A percentile compares a stretch with the other conserved stretches of the same genome.
These are phyloP conservation scores for Phialemoniopsis sp. DNA, from an alignment of 2,329 filamentous ascomycete genomes.

Conservation along the genomic window DNA sequence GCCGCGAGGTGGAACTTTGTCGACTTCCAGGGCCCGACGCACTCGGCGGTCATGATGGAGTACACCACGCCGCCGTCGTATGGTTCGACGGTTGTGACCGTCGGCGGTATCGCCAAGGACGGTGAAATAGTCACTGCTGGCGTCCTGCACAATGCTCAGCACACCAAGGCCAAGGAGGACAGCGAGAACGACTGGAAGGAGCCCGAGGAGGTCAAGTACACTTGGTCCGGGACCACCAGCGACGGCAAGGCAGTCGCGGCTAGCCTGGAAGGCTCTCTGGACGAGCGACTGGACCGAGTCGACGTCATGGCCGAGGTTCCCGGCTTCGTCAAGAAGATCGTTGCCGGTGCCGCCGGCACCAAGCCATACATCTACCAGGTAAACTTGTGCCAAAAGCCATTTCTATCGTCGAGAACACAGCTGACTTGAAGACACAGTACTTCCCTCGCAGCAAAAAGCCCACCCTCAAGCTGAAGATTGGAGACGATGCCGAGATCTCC, in stretches of 20 bases:
- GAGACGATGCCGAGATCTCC: slow-evolving; percentile 66
- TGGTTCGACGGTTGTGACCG: slow-evolving; percentile 75
- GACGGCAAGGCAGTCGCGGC: slow-evolving; percentile 72
- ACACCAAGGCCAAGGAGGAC: slow-evolving; percentile 69
- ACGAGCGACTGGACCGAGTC: slow-evolving; percentile 70
- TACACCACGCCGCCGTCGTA: slow-evolving; percentile 93
- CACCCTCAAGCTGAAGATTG: slow-evolving; percentile 78
- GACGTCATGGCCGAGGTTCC: slow-evolving; percentile 98
- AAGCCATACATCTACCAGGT: slow-evolving; percentile 98
- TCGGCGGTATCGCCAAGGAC: slow-evolving; percentile 79
- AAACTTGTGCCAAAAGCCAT: slow-evolving; percentile 16
- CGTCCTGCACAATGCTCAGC: slow-evolving; percentile 58
- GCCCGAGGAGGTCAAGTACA: slow-evolving; percentile 69
- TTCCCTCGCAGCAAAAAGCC: slow-evolving; percentile 58
- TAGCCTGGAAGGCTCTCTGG: slow-evolving; percentile 64
- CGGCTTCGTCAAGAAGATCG: slow-evolving; percentile 91
- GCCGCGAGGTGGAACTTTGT: slow-evolving; percentile 91
- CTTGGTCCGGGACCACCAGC: slow-evolving; percentile 74
- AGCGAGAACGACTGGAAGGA: slow-evolving; percentile 83
- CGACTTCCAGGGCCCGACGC: slow-evolving; percentile 82
- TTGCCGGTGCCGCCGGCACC: slow-evolving; percentile 81
- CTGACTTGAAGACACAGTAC: slow-evolving; percentile 50
- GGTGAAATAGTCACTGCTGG: slow-evolving; percentile 75
- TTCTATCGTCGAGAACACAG: slow-evolving; percentile 8
- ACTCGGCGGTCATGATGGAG: slow-evolving; percentile 92